Evolutionary conservation across 2,329 filamentous ascomycete species (phyloP).

Genomic region (Colletotrichum lentis): DNA sequence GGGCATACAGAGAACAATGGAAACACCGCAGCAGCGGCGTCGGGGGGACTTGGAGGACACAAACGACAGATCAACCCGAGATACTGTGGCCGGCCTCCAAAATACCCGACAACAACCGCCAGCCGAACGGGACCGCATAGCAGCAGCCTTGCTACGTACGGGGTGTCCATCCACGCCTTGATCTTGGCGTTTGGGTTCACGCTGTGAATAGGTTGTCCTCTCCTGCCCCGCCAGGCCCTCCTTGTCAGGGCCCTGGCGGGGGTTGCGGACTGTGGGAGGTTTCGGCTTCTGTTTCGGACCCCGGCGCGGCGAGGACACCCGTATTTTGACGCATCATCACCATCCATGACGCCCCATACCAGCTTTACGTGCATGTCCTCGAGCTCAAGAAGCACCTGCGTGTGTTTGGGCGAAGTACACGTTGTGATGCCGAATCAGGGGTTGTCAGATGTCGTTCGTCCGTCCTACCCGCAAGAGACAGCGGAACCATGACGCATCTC

Average conservation of each 20-base stretch:
- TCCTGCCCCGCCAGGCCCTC: too few relatives aligned
- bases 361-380: neutral
- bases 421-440: neutral
- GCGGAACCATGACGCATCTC: constrained; percentile 15
- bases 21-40: constrained; percentile 9
- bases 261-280: neutral
- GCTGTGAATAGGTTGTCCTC: constrained; percentile 18
- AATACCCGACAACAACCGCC: neutral
- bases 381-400: too few relatives aligned
- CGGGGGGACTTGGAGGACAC: neutral
- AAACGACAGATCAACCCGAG: neutral
- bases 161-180: neutral
- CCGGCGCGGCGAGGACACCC: neutral
- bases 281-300: neutral
- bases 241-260: too few relatives aligned
- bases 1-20: neutral
- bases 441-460: neutral
- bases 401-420: neutral
- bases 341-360: neutral
- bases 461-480: constrained; percentile 13
- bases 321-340: neutral
- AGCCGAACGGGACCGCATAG: neutral
- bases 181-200: constrained; percentile 12
- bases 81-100: neutral
- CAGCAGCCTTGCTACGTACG: neutral